Conservation (phyloP, 192 early-diverging fungal genomes). For the Funneliformis geosporum region DNA sequence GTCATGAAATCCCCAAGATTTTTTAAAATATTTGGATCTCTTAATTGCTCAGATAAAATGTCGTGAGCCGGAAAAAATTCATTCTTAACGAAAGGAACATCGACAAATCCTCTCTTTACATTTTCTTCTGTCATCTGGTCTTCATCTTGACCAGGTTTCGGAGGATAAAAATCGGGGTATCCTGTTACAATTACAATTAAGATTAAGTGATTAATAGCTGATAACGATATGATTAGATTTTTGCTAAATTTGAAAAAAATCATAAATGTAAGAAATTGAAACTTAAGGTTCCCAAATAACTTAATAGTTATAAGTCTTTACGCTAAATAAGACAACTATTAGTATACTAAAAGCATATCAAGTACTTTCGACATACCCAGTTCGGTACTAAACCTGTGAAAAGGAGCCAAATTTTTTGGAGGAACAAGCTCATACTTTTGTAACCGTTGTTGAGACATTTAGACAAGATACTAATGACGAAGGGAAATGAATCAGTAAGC, state of each 20-base stretch:
- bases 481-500: neutral
- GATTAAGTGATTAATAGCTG: neutral
- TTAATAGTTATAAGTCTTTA: neutral
- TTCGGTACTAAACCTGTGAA: neutral
- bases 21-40: slow-evolving; percentile 48
- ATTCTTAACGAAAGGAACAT: slow-evolving; percentile 48
- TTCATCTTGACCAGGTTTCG: slow-evolving; percentile 42
- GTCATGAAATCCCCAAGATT: slow-evolving; percentile 37
- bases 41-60: slow-evolving; percentile 49
- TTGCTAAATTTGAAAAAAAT: neutral
- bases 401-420: neutral
- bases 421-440: neutral
- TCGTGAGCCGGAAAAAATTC: slow-evolving; percentile 58
- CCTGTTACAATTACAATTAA: slow-evolving; percentile 22
- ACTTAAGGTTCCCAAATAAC: neutral
- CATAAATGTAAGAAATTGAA: too few relatives aligned
- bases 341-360: neutral
- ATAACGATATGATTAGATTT: neutral
- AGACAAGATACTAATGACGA: neutral
- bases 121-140: slow-evolving; percentile 55
- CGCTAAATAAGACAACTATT: too few relatives aligned
- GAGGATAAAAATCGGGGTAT: slow-evolving; percentile 52
- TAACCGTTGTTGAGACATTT: neutral
- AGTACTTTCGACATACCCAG: neutral
- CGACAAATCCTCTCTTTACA: slow-evolving; percentile 58